Base-by-base conservation (phyloP, 73 alveolate genomes). In the Blepharisma japonicum region DNA sequence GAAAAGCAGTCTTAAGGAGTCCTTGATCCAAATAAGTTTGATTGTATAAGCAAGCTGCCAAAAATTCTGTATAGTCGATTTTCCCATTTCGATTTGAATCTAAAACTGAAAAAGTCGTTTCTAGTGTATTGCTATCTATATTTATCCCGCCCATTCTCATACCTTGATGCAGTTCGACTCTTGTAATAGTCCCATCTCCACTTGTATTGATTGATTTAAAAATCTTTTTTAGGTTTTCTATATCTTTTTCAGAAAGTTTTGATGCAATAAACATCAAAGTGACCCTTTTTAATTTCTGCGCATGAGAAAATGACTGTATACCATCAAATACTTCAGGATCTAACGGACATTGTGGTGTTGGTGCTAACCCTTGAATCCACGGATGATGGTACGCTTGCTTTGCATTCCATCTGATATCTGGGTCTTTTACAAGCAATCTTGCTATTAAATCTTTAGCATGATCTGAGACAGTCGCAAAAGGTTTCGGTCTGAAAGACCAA, bases 111-210 rank as follows among this genome's bases (percentile, higher is more conserved):
- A 70, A 11, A 45, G 27, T 11, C 9, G 9, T n/a, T 21, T 70
- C 76, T n/a, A 70, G 25, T 25, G 27, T 70, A 14, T 39, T 4
- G 20, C 27, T 8, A 7, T 18, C 27, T 39, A 70, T 70, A 14
- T 70, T n/a, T 9, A 20, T 25, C 14, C 32, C 46, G 9, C 11
- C 14, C 56, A 11, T 25, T 38, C 20, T 25, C 21, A 70, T 23
- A 45, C 27, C 80, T 18, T 25, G 14, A 45, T 39, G 55, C 70
- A 70, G 80, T 47, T 70, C 80, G 0, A 7, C 38, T 4, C 38
- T n/a, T 77, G 99, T 83, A 39, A 94, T 56, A 27, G 68, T 84
- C 7, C 99, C 99, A 82, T 94, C 97, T 45, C 97, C 92, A 80
- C 92, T 92, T 55, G 48, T 83, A 82, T 94, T 98, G 78, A 92